Evolutionary conservation across 2,329 filamentous ascomycete species (phyloP), one percentile per base, ranked within the genome.

Genomic region (Shiraia sp.): DNA sequence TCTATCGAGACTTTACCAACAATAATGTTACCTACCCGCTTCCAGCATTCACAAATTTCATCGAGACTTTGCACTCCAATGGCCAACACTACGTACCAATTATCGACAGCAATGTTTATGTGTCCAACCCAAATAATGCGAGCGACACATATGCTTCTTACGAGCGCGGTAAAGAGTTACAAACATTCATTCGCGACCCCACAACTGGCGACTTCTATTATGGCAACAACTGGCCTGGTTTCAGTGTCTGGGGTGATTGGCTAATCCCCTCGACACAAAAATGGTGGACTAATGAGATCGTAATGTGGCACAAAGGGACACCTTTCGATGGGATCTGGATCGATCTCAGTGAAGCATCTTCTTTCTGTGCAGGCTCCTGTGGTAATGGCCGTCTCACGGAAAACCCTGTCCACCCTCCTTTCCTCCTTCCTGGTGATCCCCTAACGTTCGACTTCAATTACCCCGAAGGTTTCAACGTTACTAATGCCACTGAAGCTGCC

Each of bases 361-460:
- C 78, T 0, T 82, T 82, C 68, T 89, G 86, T 52, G 74, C 83
- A 4, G 86, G 86, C 4, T 84, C 79, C 55, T 89, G 86, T 54
- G 86, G 87, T 12, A 81, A 76, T 17, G 72, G 72, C 1, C 82
- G 83, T 34, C 61, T 86, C 27, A 77, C 76, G 2, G 63, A 83
- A 23, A 87, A 88, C 56, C 85, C 85, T 1, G 79, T 79, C 0
- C 83, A 87, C 57, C 82, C 82, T 7, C 73, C 79, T 0, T 87
- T 87, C 57, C 47, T 58, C 6, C 75, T 88, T 1, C 82, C 83
- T 2, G 84, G 84, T 1, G 81, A 86, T 49, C 76, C 78, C 1
- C 80, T 81, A 2, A 77, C 78, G 49, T 63, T 81, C 14, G 71
- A 81, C 26, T 78, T 78, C 36, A 66, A 72, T 35, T 87, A 86